Base-by-base conservation (phyloP, 2,329 filamentous ascomycete species). In the Claviceps africana region DNA sequence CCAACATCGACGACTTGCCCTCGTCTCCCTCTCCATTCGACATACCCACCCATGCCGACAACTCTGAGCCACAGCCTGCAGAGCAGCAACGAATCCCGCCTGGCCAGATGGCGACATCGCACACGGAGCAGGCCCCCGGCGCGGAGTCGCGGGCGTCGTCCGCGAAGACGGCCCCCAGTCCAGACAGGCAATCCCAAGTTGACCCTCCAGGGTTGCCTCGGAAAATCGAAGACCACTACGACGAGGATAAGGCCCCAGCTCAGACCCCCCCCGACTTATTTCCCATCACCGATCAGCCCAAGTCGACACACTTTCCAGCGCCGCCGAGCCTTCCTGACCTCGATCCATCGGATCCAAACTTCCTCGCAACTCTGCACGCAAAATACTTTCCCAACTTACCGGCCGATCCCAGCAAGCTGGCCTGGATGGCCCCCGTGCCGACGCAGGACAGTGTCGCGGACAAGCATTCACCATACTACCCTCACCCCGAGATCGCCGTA, bases 361-460 rank as follows among this genome's bases (percentile, higher is more conserved):
- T 97, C 70, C 82, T 97, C 53, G 70, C 79, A 47, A 84, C 87
- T 53, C 80, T 98, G 6, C 90, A 95, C 73, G 71, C 82, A 22
- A 95, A 96, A 67, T 98, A 95, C 76, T 98, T 96, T 68, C 90
- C 93, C 13, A 80, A 82, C 56, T 82, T 95, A 1, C 82, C 90
- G 2, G 81, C 89, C 51, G 88, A 96, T 66, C 89, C 90, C 0
- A 82, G 83, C 54, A 85, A 87, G 51, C 79, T 96, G 4, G 86
- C 88, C 21, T 98, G 91, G 91, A 93, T 97, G 79, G 82, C 83
- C 49, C 83, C 85, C 15, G 63, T 85, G 48, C 82, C 82, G 7
- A 81, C 82, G 4, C 67, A 78, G 47, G 77, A 82, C 62, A 82
- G 79, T 44, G 66, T 77, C 43, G 81, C 82, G 22, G 83, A 86